phyloP scores from a whole-genome alignment of 352 stramenopile species.

The Pelagophyceae sp. region DNA sequence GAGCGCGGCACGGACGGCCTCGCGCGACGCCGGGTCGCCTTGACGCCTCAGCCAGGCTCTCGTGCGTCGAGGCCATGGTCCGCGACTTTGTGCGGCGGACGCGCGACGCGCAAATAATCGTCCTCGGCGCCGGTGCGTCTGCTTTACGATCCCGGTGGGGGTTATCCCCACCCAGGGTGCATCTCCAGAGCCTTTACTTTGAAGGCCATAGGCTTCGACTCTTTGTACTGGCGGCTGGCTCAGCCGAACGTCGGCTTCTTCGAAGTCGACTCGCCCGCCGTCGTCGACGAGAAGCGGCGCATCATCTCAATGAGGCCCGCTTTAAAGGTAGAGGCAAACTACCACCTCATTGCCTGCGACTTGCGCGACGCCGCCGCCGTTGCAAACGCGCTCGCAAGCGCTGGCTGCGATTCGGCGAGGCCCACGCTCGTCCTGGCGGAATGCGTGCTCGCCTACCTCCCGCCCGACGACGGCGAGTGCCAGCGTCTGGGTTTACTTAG shows the following conservation, averaged over 20 bases:
- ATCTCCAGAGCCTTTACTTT: too few relatives aligned
- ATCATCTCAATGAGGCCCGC: not conserved
- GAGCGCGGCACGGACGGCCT: not conserved
- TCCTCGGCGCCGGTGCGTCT: too few relatives aligned
- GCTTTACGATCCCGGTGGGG: too few relatives aligned
- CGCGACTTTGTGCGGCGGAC: too few relatives aligned
- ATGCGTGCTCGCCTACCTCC: conserved; percentile 16
- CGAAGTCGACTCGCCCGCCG: not conserved
- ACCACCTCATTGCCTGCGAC: not conserved
- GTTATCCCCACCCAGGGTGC: too few relatives aligned
- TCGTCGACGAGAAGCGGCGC: not conserved
- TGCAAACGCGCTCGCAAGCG: not conserved
- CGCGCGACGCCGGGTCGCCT: too few relatives aligned
- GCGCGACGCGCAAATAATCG: too few relatives aligned
- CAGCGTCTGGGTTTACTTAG: too few relatives aligned
- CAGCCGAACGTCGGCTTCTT: not conserved
- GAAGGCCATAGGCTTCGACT: too few relatives aligned
- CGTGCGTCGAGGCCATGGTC: not conserved
- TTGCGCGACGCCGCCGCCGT: not conserved
- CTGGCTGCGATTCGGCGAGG: not conserved
- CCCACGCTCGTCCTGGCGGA: conserved; percentile 6
- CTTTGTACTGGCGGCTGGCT: not conserved
- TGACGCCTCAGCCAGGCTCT: too few relatives aligned
- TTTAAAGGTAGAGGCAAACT: not conserved
- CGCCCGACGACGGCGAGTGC: not conserved